Percentiles rank a stretch among this genome's conserved stretches.
Evolutionary conservation across 768 basidiomycete genomes (phyloP).

Genomic region (Dictyophora rubrovolvata): DNA sequence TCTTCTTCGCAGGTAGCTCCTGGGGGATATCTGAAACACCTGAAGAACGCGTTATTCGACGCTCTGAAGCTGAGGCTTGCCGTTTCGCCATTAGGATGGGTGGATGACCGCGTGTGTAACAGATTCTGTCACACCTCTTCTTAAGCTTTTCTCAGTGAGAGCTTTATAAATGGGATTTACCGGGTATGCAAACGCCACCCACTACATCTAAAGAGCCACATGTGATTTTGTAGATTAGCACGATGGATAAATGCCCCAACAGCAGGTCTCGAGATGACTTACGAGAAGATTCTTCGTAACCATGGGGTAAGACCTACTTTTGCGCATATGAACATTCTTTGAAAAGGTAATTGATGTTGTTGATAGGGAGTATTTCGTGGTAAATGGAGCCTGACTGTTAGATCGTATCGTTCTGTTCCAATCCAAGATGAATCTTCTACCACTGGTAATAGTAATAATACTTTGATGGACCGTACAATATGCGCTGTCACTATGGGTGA

Average conservation of each 20-base stretch:
- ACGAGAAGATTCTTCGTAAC: slow-evolving; percentile 58
- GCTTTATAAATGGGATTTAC: slow-evolving; percentile 46
- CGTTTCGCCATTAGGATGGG: background rate
- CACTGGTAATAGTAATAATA: slow-evolving; percentile 34
- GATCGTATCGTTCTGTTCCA: slow-evolving; percentile 62
- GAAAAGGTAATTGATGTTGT: slow-evolving; percentile 4
- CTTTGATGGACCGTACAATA: slow-evolving; percentile 54
- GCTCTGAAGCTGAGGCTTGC: background rate
- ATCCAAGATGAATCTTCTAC: slow-evolving; percentile 28
- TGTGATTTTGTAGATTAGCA: slow-evolving; percentile 43
- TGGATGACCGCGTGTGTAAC: background rate
- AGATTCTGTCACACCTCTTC: slow-evolving; percentile 3
- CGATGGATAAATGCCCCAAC: slow-evolving; percentile 79
- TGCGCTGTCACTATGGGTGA: slow-evolving; percentile 71
- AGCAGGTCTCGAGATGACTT: slow-evolving; percentile 55
- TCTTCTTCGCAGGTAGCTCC: background rate
- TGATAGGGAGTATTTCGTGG: slow-evolving; percentile 48
- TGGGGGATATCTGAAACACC: background rate
- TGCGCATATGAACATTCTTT: slow-evolving; percentile 3
- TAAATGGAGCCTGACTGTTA: slow-evolving; percentile 60
- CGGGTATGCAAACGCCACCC: slow-evolving; percentile 29
- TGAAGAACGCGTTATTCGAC: background rate
- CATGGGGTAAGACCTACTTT: slow-evolving; percentile 40
- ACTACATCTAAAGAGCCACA: background rate
- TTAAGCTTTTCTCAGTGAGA: slow-evolving; percentile 15